phyloP scores from a whole-genome alignment of 805 yeast genomes.

The Hanseniaspora lachancei region DNA sequence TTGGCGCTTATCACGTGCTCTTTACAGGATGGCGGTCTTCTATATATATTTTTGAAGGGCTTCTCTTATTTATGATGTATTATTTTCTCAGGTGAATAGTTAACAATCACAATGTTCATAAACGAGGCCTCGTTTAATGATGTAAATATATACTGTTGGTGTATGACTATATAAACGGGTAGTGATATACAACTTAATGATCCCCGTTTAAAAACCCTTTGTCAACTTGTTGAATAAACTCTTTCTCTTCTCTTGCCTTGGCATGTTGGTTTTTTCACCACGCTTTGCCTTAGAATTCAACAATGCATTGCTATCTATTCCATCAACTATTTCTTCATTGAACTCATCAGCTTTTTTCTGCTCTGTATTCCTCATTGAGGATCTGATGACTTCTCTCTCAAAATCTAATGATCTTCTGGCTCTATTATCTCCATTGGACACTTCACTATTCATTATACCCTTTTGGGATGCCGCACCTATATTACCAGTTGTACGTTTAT shows the following conservation, averaged over 20 bases:
- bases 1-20: too few relatives aligned
- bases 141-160: too few relatives aligned
- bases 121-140: too few relatives aligned
- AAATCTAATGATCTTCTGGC: slow-evolving; percentile 13
- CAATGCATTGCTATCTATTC: neutral
- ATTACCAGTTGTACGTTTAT: neutral
- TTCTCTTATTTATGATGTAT: too few relatives aligned
- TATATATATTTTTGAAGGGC: too few relatives aligned
- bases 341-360: neutral
- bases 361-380: neutral
- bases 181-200: too few relatives aligned
- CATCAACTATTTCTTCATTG: neutral
- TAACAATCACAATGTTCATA: too few relatives aligned
- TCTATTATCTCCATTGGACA: neutral
- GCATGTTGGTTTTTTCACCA: neutral
- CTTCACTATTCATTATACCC: neutral
- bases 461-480: neutral
- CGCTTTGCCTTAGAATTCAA: neutral
- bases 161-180: neutral
- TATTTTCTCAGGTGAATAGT: too few relatives aligned
- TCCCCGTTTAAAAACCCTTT: slow-evolving; percentile 1
- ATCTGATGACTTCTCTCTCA: slow-evolving; percentile 7
- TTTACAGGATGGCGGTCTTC: too few relatives aligned
- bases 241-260: slow-evolving; percentile 9
- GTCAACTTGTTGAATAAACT: slow-evolving; percentile 12